These are phyloP conservation scores for Kodamaea anthophila DNA, from an alignment of 1,139 yeast species.

Conservation along the genomic window DNA sequence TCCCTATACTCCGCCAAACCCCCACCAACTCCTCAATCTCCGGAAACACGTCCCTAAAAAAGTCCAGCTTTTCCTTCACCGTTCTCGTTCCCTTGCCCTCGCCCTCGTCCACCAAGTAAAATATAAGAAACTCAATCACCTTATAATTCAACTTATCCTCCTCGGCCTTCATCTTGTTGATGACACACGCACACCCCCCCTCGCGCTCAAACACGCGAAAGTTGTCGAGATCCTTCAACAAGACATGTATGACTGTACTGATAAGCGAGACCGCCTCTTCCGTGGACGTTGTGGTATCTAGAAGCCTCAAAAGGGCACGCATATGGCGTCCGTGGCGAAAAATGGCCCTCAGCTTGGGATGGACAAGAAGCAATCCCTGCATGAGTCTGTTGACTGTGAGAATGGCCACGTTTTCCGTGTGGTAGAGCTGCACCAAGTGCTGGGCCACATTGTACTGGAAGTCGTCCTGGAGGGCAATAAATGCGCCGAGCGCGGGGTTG, in stretches of 20 bases:
- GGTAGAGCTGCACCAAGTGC: slow-evolving; percentile 26
- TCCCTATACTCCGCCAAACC: no score
- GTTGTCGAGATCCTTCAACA: slow-evolving; percentile 52
- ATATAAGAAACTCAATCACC: slow-evolving; percentile 64
- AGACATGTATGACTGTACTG: slow-evolving; percentile 53
- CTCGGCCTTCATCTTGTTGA: slow-evolving; percentile 28
- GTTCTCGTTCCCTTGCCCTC: slow-evolving; percentile 21
- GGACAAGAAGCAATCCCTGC: slow-evolving; percentile 60
- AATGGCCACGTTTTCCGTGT: slow-evolving; percentile 14
- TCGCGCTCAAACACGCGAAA: slow-evolving; percentile 55
- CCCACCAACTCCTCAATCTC: slow-evolving; percentile 38
- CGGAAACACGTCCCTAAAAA: slow-evolving; percentile 43
- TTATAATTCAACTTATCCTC: slow-evolving; percentile 43
- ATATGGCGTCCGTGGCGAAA: slow-evolving; percentile 34
- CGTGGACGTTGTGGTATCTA: slow-evolving; percentile 15
- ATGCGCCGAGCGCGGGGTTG: background rate
- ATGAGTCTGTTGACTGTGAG: slow-evolving; percentile 32
- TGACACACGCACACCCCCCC: slow-evolving; percentile 53
- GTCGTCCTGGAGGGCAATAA: slow-evolving; percentile 39
- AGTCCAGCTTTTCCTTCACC: slow-evolving; percentile 48
- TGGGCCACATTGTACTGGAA: slow-evolving; percentile 44
- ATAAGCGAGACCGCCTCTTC: slow-evolving; percentile 40
- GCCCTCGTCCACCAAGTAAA: slow-evolving; percentile 66
- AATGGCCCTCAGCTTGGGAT: slow-evolving; percentile 47
- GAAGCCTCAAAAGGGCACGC: slow-evolving; percentile 23